Evolutionary conservation across 257 asterid species (phyloP).

Genomic region (Handroanthus guayacan): DNA sequence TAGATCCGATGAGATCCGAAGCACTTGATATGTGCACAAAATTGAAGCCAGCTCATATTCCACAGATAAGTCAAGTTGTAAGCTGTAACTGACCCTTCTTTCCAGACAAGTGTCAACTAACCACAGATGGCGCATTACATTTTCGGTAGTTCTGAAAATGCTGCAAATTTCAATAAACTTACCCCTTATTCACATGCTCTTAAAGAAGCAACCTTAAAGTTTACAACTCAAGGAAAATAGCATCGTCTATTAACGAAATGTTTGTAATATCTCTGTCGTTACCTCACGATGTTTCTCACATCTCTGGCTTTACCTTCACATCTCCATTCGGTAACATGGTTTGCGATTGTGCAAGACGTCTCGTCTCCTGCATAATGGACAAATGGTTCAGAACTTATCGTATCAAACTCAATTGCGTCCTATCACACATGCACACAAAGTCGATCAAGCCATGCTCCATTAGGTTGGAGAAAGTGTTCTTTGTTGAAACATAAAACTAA

Average conservation of each 20-base stretch:
- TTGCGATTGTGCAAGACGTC: constrained; percentile 62
- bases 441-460: neutral
- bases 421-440: too few species aligned
- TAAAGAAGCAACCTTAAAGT: neutral
- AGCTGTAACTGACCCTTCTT: too few species aligned
- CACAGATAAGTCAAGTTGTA: too few species aligned
- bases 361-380: constrained; percentile 53
- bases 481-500: neutral
- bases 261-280: constrained; percentile 53
- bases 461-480: neutral
- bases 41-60: too few species aligned
- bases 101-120: neutral
- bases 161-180: neutral
- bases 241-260: neutral
- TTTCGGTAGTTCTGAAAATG: constrained; percentile 8
- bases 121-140: constrained; percentile 6
- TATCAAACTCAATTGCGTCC: neutral
- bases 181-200: neutral
- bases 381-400: neutral
- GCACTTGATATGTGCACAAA: too few species aligned
- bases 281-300: constrained; percentile 42
- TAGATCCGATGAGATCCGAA: too few species aligned
- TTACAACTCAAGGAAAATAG: neutral
- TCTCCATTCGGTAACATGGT: constrained; percentile 68
- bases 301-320: constrained; percentile 64